phyloP scores from a whole-genome alignment of 345 rosid species.

The Hevea brasiliensis region DNA sequence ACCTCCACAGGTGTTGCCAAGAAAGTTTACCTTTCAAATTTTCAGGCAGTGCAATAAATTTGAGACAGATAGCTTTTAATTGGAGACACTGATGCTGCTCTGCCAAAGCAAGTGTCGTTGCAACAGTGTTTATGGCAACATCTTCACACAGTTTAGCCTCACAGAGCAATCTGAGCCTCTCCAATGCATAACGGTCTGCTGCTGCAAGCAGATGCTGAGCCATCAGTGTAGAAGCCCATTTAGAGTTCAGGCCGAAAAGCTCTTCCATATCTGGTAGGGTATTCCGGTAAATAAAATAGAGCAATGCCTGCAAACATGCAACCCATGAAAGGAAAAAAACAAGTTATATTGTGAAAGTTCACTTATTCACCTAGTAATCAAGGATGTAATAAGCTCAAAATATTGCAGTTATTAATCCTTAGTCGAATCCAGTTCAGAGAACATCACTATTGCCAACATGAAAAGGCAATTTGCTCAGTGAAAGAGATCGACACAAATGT shows the following conservation, averaged over 20 bases:
- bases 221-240: constrained; percentile 31
- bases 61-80: constrained; percentile 33
- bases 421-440: background rate
- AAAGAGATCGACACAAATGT: background rate
- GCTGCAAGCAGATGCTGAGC: constrained; percentile 39
- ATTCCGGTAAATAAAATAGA: constrained; percentile 38
- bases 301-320: constrained; percentile 24
- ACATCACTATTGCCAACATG: background rate
- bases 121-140: constrained; percentile 31
- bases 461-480: background rate
- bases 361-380: background rate
- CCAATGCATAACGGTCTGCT: constrained; percentile 35
- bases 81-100: constrained; percentile 40
- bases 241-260: constrained; percentile 25
- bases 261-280: constrained; percentile 32
- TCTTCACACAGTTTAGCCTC: constrained; percentile 36
- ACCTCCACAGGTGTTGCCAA: background rate
- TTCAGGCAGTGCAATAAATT: constrained; percentile 36
- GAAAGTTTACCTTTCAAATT: constrained; percentile 29
- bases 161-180: constrained; percentile 35
- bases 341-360: constrained; percentile 1
- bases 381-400: background rate
- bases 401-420: background rate
- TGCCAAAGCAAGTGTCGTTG: constrained; percentile 39
- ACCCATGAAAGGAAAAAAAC: background rate